Conservation (phyloP, 2,329 filamentous ascomycete genomes). For the Fusarium buxicola region DNA sequence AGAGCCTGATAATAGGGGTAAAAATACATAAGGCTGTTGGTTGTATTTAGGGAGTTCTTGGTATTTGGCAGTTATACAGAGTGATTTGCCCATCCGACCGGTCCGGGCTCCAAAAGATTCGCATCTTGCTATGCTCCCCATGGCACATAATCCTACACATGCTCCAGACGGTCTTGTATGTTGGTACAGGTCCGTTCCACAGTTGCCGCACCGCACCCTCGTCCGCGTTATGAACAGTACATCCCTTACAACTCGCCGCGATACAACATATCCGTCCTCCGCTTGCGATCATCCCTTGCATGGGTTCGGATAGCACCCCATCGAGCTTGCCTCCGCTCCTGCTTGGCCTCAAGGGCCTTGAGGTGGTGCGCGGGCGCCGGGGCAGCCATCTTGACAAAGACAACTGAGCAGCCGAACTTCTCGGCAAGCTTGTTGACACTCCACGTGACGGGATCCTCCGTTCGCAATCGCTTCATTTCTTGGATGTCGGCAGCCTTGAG, state of each 20-base stretch:
- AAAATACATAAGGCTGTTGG: slow-evolving; percentile 32
- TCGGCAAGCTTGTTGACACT: slow-evolving; percentile 64
- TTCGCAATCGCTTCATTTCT: slow-evolving; percentile 69
- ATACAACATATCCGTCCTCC: slow-evolving; percentile 65
- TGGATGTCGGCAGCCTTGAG: slow-evolving; percentile 66
- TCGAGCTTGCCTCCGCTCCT: slow-evolving; percentile 62
- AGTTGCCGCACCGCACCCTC: slow-evolving; percentile 4
- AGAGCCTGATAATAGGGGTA: not conserved
- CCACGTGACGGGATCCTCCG: slow-evolving; percentile 66
- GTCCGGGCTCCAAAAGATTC: slow-evolving; percentile 25
- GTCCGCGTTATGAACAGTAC: not conserved
- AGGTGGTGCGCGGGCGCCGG: slow-evolving; percentile 62
- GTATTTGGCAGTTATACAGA: slow-evolving; percentile 45
- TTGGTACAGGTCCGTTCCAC: slow-evolving; percentile 38
- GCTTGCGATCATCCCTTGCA: slow-evolving; percentile 66
- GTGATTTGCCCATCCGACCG: slow-evolving; percentile 21
- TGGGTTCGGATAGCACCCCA: slow-evolving; percentile 68
- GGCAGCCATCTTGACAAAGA: slow-evolving; percentile 70
- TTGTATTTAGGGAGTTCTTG: slow-evolving; percentile 36
- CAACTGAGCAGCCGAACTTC: slow-evolving; percentile 66
- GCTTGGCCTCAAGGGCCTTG: slow-evolving; percentile 56
- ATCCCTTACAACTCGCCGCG: slow-evolving; percentile 60
- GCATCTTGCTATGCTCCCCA: slow-evolving; percentile 27
- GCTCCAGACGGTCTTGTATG: slow-evolving; percentile 30
- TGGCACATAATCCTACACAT: slow-evolving; percentile 44